phyloP scores from a whole-genome alignment of 352 stramenopile genomes.

The Elongisporangium prolatum region DNA sequence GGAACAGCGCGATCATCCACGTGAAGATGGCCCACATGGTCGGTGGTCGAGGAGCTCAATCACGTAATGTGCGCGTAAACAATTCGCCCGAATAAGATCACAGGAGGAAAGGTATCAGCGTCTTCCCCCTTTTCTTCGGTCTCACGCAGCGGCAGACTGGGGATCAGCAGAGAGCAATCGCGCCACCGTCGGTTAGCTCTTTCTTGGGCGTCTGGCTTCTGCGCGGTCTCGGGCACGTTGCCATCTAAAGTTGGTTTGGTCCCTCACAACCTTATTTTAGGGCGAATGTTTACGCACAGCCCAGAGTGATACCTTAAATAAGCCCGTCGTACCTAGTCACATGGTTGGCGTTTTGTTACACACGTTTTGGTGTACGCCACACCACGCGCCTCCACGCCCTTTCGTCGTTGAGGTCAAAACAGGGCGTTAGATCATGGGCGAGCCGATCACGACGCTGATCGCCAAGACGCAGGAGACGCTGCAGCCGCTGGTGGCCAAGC shows the following conservation, averaged over 20 bases:
- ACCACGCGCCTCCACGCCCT: neutral
- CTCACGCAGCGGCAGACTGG: neutral
- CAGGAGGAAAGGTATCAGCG: neutral
- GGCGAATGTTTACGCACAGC: neutral
- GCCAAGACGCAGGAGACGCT: constrained; percentile 79
- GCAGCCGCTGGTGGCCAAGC: constrained; percentile 89
- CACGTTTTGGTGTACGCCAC: neutral
- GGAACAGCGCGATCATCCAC: constrained; percentile 33
- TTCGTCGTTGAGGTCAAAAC: neutral
- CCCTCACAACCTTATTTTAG: neutral
- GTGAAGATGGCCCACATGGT: constrained; percentile 16
- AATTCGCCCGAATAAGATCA: neutral
- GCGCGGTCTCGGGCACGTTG: neutral
- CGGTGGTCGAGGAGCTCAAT: neutral
- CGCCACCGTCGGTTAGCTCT: neutral
- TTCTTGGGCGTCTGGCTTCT: neutral
- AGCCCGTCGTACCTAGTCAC: neutral
- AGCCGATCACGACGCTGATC: constrained; percentile 64
- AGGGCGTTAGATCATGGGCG: constrained; percentile 37
- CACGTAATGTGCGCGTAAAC: neutral
- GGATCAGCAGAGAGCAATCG: neutral
- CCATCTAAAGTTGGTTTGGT: neutral
- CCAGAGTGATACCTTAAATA: neutral
- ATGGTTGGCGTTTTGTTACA: neutral
- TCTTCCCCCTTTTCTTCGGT: neutral